Evolutionary conservation across 1,284 basidiomycete genomes (phyloP).

Genomic region (Trichosporon coremiiforme): DNA sequence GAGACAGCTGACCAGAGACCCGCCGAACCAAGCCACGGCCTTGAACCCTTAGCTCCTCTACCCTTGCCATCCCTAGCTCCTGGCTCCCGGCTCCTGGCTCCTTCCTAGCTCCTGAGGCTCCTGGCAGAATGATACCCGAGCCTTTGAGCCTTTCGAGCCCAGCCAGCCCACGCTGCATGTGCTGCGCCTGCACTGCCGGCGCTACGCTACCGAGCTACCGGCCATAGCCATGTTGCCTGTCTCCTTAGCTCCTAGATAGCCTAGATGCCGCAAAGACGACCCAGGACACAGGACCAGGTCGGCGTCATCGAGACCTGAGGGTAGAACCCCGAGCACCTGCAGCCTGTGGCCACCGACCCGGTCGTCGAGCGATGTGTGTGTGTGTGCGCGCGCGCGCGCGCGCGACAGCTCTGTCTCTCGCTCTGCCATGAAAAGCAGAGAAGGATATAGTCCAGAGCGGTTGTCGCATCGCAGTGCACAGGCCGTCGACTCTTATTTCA

Average conservation of each 20-base stretch:
- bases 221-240: conserved; percentile 7
- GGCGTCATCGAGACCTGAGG: conserved; percentile 5
- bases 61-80: background rate
- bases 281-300: conserved; percentile 3
- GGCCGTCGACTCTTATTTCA: conserved; percentile 7
- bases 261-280: background rate
- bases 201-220: conserved; percentile 3
- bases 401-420: background rate
- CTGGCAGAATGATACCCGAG: conserved; percentile 4
- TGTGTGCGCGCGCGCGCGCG: too few species aligned
- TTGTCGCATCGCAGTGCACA: background rate
- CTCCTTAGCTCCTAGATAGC: background rate
- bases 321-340: background rate
- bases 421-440: background rate
- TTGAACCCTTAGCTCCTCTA: conserved; percentile 8
- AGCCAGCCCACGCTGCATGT: background rate
- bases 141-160: background rate
- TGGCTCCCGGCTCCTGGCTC: background rate
- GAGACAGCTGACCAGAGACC: background rate
- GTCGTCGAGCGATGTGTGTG: conserved; percentile 2
- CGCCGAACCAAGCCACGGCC: conserved; percentile 1
- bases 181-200: background rate
- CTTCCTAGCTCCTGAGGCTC: background rate
- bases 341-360: background rate
- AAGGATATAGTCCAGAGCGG: conserved; percentile 11